Evolutionary conservation across 2,329 filamentous ascomycete species (phyloP), one percentile per base, ranked within the genome.

Genomic region (Neoscytalidium dimidiatum): DNA sequence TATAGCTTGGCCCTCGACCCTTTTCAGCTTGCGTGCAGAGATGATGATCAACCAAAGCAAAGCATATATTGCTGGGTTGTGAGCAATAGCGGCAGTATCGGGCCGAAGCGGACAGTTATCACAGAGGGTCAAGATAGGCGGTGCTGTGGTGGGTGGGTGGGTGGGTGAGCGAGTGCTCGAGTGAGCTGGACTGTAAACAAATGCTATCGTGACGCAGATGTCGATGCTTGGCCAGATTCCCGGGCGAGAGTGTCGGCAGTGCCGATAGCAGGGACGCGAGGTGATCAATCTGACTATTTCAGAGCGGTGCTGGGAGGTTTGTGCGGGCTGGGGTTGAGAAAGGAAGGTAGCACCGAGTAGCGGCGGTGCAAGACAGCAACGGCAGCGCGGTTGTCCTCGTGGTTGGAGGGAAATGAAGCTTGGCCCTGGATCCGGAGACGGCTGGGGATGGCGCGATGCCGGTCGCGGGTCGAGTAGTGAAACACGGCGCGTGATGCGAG

Each of bases 391-490:
- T 17, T 21, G n/a, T 21, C 9, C 35, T 44, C 28, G 35, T 60
- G 56, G 56, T 46, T 60, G 56, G 56, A 60, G 41, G 56, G 56
- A 46, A 60, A 60, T 60, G 41, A 60, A 23, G 41, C 56, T 60
- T 60, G 56, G 56, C 58, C n/a, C 44, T 29, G 21, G 31, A 29
- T 49, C 21, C 17, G 29, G 29, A 17, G 58, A 52, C 43, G 43
- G 43, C 58, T 51, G 43, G 21, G 19, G 44, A 52, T 51, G 58
- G 58, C 58, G 58, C 58, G 58, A 48, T 60, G 23, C 56, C 56
- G 56, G 56, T 46, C 56, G 49, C n/a, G 38, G 41, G 38, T 23
- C 56, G 35, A 23, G 41, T 46, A 26, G 41, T 33, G 38, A 33
- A 60, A 60, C 56, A 19, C 56, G 13, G 38, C 41, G 56, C 56